Percentiles rank a stretch among this genome's conserved stretches.
phyloP scores from a whole-genome alignment of 805 yeast species.

The Martiniozyma abietophila region DNA sequence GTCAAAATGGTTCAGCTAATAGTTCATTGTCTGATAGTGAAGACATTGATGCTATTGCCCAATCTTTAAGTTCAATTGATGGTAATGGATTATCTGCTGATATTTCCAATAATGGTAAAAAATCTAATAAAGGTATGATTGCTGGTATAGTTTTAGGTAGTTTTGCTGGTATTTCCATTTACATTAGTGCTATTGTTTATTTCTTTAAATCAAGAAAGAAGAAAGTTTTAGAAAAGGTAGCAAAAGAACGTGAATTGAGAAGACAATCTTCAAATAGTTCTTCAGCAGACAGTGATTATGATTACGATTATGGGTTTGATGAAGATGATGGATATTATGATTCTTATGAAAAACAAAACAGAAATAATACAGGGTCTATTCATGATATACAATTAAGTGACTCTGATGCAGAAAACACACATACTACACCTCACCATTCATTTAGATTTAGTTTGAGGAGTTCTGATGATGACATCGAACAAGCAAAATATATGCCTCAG shows the following conservation, averaged over 20 bases:
- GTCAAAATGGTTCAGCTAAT: constrained; percentile 7
- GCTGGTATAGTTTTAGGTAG: constrained; percentile 82
- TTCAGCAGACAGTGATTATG: constrained; percentile 1
- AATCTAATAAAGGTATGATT: constrained; percentile 29
- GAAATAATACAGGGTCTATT: not conserved
- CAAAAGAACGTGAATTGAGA: constrained; percentile 3
- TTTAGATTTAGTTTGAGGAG: constrained; percentile 6
- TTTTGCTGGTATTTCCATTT: constrained; percentile 62
- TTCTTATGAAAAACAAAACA: not conserved
- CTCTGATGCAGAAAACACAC: constrained; percentile 2
- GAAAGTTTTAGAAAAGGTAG: constrained; percentile 7
- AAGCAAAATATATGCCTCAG: constrained; percentile 28
- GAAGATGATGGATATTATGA: not conserved
- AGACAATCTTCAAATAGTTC: constrained; percentile 1
- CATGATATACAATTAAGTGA: constrained; percentile 11
- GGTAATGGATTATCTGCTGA: constrained; percentile 12
- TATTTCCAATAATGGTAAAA: constrained; percentile 4
- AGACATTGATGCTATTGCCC: constrained; percentile 6
- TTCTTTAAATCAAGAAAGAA: constrained; percentile 7
- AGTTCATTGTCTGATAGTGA: constrained; percentile 5
- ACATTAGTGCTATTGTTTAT: constrained; percentile 21
- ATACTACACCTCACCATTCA: constrained; percentile 12
- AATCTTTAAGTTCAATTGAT: constrained; percentile 23
- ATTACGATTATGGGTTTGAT: constrained; percentile 1
- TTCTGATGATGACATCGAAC: constrained; percentile 15